A percentile compares a stretch with the other conserved stretches of the same genome.
Conservation (phyloP, 331 rosid species). For the Dryas integrifolia region DNA sequence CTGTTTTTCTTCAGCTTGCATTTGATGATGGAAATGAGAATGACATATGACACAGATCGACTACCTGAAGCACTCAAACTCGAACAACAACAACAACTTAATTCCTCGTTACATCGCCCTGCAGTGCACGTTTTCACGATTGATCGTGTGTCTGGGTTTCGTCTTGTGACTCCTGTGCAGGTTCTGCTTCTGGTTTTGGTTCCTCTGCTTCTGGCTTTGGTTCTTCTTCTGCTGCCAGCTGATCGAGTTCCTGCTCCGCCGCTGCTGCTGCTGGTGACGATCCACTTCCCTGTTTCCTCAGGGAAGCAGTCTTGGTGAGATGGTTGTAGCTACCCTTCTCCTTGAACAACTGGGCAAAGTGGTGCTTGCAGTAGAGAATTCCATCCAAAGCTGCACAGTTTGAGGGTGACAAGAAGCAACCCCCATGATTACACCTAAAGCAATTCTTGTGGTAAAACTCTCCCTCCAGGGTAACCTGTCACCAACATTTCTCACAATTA, state of each 20-base stretch:
- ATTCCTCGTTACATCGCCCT: too few relatives aligned
- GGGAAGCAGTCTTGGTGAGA: slow-evolving; percentile 48
- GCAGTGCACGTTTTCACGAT: slow-evolving; percentile 4
- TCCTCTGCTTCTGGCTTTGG: slow-evolving; percentile 20
- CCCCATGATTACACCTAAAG: slow-evolving; percentile 73
- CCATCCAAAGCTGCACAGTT: slow-evolving; percentile 76
- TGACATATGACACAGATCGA: too few relatives aligned
- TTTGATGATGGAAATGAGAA: not conserved
- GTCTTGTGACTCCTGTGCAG: slow-evolving; percentile 3
- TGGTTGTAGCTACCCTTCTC: slow-evolving; percentile 73
- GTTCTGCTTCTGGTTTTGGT: slow-evolving; percentile 11
- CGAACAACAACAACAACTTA: too few relatives aligned
- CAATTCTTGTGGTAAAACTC: slow-evolving; percentile 64
- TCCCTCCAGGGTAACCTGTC: slow-evolving; percentile 70
- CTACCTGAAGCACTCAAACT: too few relatives aligned
- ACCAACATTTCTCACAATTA: not conserved
- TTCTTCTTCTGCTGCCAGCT: not conserved
- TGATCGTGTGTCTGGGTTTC: slow-evolving; percentile 9
- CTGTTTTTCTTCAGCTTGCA: not conserved
- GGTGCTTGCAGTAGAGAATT: slow-evolving; percentile 67
- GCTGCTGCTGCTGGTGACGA: not conserved
- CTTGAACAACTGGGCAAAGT: slow-evolving; percentile 74
- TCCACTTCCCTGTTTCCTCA: slow-evolving; percentile 38
- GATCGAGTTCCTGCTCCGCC: slow-evolving; percentile 11
- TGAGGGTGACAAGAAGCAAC: slow-evolving; percentile 57